Percentiles rank a stretch among this genome's conserved stretches.
Conservation (phyloP, 2,329 filamentous ascomycete species). For the Hymenotorrendiella dingleyae region DNA sequence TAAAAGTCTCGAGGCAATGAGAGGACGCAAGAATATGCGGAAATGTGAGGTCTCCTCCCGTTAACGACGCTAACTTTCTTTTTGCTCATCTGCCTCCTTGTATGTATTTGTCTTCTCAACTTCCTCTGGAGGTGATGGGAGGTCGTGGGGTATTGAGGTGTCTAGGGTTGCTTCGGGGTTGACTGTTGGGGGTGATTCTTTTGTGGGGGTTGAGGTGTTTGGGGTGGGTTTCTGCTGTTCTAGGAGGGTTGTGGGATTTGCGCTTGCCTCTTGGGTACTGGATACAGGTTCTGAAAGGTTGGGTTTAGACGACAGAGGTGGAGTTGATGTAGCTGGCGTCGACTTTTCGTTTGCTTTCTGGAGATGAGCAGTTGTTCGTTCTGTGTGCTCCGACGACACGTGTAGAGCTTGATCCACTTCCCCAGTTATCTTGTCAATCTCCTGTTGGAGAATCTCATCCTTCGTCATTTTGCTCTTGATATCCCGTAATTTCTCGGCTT, state of each 20-base stretch:
- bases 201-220: neutral
- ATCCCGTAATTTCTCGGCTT: conserved; percentile 14
- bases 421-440: conserved; percentile 32
- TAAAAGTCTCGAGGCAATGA: too few relatives aligned
- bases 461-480: conserved; percentile 27
- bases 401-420: conserved; percentile 32
- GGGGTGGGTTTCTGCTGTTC: neutral
- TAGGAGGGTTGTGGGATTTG: too few relatives aligned
- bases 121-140: neutral
- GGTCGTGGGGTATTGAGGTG: conserved; percentile 11
- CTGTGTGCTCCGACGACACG: conserved; percentile 27
- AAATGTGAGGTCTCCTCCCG: too few relatives aligned
- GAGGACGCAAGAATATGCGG: too few relatives aligned
- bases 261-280: too few relatives aligned
- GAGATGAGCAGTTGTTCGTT: conserved; percentile 23
- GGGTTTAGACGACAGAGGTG: neutral
- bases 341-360: conserved; percentile 6
- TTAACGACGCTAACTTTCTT: too few relatives aligned
- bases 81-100: too few relatives aligned
- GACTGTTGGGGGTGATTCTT: neutral
- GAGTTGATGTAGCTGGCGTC: neutral
- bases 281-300: neutral
- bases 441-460: conserved; percentile 42
- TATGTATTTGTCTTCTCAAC: too few relatives aligned
- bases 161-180: conserved; percentile 8